A percentile compares a stretch with the other conserved stretches of the same genome.
phyloP scores from a whole-genome alignment of 2,329 filamentous ascomycete genomes.

The Colletotrichum gloeosporioides region DNA sequence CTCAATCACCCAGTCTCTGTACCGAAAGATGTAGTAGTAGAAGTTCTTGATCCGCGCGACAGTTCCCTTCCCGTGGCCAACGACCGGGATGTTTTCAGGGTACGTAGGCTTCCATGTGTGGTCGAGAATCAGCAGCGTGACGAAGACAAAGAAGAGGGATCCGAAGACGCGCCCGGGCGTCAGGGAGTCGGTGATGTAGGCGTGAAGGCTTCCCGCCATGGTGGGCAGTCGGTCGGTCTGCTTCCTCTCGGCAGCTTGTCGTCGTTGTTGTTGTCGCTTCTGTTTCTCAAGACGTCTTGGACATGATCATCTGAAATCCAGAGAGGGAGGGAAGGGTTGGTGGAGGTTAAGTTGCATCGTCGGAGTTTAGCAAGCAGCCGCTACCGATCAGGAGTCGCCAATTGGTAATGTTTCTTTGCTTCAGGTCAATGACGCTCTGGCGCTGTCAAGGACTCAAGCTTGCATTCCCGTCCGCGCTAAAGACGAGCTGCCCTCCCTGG shows the following conservation, averaged over 20 bases:
- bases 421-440: conserved; percentile 5
- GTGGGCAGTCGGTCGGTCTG: not conserved
- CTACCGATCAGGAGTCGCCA: not conserved
- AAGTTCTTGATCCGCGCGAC: conserved; percentile 44
- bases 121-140: conserved; percentile 44
- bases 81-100: conserved; percentile 42
- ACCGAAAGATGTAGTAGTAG: conserved; percentile 40
- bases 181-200: conserved; percentile 31
- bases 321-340: not conserved
- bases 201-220: conserved; percentile 24
- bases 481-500: not conserved
- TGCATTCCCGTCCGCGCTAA: not conserved
- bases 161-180: conserved; percentile 33
- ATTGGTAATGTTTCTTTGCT: not conserved
- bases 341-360: not conserved
- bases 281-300: not conserved
- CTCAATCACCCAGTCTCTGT: conserved; percentile 44
- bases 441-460: not conserved
- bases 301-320: not conserved
- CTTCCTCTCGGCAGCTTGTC: not conserved
- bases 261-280: not conserved
- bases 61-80: conserved; percentile 43
- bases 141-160: conserved; percentile 35
- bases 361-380: not conserved
- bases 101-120: conserved; percentile 43